Base-by-base conservation (phyloP, 345 rosid genomes). In the Hibiscus mutabilis region DNA sequence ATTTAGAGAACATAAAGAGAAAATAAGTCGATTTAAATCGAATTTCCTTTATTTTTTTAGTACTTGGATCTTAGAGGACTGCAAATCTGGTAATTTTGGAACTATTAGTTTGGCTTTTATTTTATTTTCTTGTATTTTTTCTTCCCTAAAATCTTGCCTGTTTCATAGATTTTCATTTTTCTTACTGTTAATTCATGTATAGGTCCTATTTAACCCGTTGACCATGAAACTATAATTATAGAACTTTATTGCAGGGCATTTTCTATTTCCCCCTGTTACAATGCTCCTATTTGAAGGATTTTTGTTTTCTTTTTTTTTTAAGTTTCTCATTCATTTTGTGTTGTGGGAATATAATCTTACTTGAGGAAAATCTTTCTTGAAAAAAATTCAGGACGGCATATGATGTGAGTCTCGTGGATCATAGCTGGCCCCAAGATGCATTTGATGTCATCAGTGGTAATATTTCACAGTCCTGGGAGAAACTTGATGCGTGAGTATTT, bases 401-500 rank as follows among this genome's bases (percentile, higher is more conserved):
- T 80, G 99, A 95, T 73, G 88, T 95, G 75, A 87, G 80, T 70
- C 82, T 95, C 21, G 56, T 74, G 16, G 97, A 92, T 77, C 84
- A 80, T 63, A 75, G 80, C 73, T 95, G 99, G 99, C 86, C 88
- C 52, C 69, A 84, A 77, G 86, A 80, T 22, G 56, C 52, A 5
- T 95, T 95, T 78, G 83, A 79, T 71, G 73, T 87, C 51, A 77
- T 92, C 77, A 82, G 78, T 49, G 97, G 97, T 21, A 95, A 92
- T 85, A 78, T 77, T 69, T 87, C 97, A 24, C 82, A 65, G 57
- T 83, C 99, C 42, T 95, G 99, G 99, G 99, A 92, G 70, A 86
- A 96, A 70, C 97, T 95, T 71, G 97, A 95, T 84, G 92, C 87
- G 99, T 90, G 80, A 88, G 97, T 85, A 8, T 68, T 46, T 33